Evolutionary conservation across 768 basidiomycete species (phyloP).

Genomic region (Lentinula raphanica): DNA sequence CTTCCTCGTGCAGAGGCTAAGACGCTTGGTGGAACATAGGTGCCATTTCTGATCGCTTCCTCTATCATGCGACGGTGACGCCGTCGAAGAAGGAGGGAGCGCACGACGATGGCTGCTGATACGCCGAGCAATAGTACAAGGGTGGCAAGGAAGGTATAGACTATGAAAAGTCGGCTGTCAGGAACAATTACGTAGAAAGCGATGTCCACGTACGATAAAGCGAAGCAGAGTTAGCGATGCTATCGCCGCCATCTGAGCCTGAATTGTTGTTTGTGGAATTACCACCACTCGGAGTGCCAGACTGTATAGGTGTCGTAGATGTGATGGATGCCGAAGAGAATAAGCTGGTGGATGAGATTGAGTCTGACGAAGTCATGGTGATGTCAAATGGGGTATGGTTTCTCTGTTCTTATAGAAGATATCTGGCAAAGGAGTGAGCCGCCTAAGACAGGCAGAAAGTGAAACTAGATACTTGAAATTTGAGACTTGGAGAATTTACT

Average conservation of each 20-base stretch:
- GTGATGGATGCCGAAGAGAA: background rate
- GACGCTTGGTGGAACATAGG: conserved; percentile 38
- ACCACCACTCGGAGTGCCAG: background rate
- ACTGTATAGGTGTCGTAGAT: background rate
- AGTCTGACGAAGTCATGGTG: background rate
- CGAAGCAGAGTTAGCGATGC: background rate
- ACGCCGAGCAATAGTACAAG: conserved; percentile 62
- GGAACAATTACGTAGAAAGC: too few species aligned
- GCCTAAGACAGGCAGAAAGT: background rate
- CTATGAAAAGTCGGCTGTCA: background rate
- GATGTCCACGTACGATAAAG: background rate
- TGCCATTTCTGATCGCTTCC: conserved; percentile 61
- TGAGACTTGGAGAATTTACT: background rate
- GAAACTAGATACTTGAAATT: background rate
- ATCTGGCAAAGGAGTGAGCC: background rate
- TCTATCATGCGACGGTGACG: conserved; percentile 55
- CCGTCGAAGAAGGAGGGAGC: conserved; percentile 59
- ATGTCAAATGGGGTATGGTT: background rate
- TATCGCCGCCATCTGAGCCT: background rate
- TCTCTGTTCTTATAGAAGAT: background rate
- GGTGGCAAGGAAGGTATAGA: conserved; percentile 47
- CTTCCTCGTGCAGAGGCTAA: conserved; percentile 14
- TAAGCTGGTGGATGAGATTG: background rate
- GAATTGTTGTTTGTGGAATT: background rate
- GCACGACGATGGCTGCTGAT: conserved; percentile 61